Conservation (phyloP, 305 asterid genomes). For the Striga hermonthica region DNA sequence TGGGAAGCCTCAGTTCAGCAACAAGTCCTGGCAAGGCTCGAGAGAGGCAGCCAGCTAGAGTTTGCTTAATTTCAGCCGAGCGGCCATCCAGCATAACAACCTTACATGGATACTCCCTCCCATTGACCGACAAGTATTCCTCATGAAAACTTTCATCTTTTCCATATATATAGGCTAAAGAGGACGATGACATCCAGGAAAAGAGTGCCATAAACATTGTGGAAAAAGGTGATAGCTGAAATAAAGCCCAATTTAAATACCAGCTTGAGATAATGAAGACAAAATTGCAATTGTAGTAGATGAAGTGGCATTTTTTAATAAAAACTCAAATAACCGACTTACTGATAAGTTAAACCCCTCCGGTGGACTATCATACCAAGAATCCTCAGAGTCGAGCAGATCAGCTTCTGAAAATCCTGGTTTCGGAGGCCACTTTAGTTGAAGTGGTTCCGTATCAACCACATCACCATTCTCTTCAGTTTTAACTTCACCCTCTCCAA, state of each 20-base stretch:
- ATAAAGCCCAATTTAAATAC: constrained; percentile 22
- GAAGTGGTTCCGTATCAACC: constrained; percentile 41
- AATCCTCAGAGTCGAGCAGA: constrained; percentile 64
- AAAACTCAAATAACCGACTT: constrained; percentile 37
- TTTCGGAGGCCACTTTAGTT: constrained; percentile 69
- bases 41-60: constrained; percentile 75
- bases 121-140: constrained; percentile 65
- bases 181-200: constrained; percentile 81
- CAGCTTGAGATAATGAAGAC: constrained; percentile 16
- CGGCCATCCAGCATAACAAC: constrained; percentile 64
- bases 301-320: constrained; percentile 12
- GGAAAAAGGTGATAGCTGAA: constrained; percentile 84
- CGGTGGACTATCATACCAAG: constrained; percentile 82
- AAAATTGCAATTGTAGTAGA: constrained; percentile 13
- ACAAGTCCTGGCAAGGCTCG: constrained; percentile 81
- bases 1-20: constrained; percentile 69
- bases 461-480: constrained; percentile 38
- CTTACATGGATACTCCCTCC: constrained; percentile 75
- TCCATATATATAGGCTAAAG: constrained; percentile 88
- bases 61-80: constrained; percentile 73
- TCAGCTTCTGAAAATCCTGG: constrained; percentile 52
- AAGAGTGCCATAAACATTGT: constrained; percentile 80
- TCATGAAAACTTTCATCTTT: constrained; percentile 62
- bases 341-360: constrained; percentile 69
- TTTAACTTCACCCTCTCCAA: constrained; percentile 32